Base-by-base conservation (phyloP, 495 filamentous ascomycete species). In the Aspergillus affinis region DNA sequence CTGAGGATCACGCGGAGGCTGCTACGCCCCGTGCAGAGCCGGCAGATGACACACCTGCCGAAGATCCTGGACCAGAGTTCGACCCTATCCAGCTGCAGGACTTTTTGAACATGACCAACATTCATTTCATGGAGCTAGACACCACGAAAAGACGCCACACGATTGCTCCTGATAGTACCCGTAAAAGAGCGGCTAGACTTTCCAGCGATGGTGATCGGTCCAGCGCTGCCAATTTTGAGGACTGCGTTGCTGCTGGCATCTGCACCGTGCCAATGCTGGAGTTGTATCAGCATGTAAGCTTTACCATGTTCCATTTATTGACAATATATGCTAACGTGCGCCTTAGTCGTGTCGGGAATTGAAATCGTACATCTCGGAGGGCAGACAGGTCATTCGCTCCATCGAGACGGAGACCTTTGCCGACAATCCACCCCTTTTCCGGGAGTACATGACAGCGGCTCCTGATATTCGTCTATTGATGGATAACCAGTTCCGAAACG, bases 401-500 rank as follows among this genome's bases (percentile, higher is more conserved):
- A 95, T 98, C 58, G 95, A 97, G 72, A 83, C 80, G 0, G 90
- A 94, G 61, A 95, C 91, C 0, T 87, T 86, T 60, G 87, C 88
- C 45, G 90, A 97, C 21, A 96, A 96, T 66, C 94, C 95, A 7
- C 84, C 89, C 1, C 81, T 98, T 13, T 96, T 98, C 76, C 84
- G 84, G 47, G 95, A 97, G 74, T 98, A 98, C 66, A 84, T 93
- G 54, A 85, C 84, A 0, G 93, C 93, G n/a, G 80, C 90, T 6
- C 85, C 90, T n/a, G 89, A 94, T 52, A 81, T 96, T 61, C 89
- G 88, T 64, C 71, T 84, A 2, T 81, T 94, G 51, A 93, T 98
- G 88, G 93, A 98, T 73, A 93, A 90, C 60, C 94, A 98, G 69
- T 93, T 98, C 75, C 93, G 93, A 70, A 96, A 96, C 61, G 88